Conservation (phyloP, 805 yeast genomes). For the Debaryomyces prosopidis region DNA sequence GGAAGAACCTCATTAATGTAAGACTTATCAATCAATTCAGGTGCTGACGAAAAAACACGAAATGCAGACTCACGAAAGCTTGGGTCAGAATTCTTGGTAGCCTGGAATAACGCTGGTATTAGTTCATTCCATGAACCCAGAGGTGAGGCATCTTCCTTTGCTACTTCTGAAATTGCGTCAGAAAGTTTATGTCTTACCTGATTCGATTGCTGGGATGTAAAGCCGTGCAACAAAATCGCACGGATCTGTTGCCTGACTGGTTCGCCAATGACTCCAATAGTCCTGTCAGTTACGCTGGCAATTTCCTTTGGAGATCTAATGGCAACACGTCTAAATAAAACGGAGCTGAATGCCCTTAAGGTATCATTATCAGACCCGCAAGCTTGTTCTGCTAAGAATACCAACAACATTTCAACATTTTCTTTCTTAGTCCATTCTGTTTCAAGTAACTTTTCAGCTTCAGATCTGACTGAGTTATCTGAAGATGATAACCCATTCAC, state of each 20-base stretch:
- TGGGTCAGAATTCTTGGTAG: constrained; percentile 54
- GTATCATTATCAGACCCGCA: constrained; percentile 53
- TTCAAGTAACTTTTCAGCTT: constrained; percentile 74
- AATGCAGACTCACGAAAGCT: constrained; percentile 87
- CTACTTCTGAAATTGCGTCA: constrained; percentile 92
- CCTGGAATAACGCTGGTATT: constrained; percentile 70
- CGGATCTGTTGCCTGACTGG: constrained; percentile 65
- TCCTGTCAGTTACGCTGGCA: constrained; percentile 69
- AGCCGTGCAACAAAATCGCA: constrained; percentile 67
- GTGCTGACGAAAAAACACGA: constrained; percentile 83
- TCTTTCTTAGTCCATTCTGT: constrained; percentile 72
- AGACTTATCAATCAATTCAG: constrained; percentile 67
- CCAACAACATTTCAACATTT: constrained; percentile 67
- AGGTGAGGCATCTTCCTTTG: constrained; percentile 59
- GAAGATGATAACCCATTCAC: constrained; percentile 72
- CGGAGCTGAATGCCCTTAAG: constrained; percentile 76
- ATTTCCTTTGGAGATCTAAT: constrained; percentile 71
- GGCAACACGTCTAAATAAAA: constrained; percentile 84
- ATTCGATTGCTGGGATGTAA: constrained; percentile 64
- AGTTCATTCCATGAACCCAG: constrained; percentile 74
- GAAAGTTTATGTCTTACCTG: constrained; percentile 87
- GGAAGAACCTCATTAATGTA: constrained; percentile 59
- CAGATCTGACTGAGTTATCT: constrained; percentile 71
- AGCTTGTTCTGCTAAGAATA: constrained; percentile 82
- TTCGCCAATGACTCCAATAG: constrained; percentile 67